phyloP scores from a whole-genome alignment of 2,329 filamentous ascomycete species.

The Sporothrix pseudoabietina region DNA sequence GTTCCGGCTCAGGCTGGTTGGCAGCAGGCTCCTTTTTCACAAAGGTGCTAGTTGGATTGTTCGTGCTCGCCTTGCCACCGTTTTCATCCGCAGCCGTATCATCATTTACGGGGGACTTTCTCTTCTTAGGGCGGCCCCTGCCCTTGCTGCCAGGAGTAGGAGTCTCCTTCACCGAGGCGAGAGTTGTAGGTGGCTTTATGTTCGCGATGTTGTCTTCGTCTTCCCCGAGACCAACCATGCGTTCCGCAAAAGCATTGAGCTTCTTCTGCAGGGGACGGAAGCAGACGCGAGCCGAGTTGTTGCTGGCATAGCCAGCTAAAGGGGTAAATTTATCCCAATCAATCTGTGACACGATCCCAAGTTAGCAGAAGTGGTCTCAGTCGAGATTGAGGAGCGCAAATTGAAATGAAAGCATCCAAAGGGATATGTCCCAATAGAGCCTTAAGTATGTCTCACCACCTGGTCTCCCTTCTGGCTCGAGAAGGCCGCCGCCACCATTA shows the following conservation, averaged over 20 bases:
- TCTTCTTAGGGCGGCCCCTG: slow-evolving; percentile 15
- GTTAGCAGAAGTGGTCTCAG: not conserved
- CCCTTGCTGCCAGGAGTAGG: not conserved
- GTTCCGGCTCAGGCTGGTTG: not conserved
- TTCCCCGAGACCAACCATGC: not conserved
- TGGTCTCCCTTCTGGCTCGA: slow-evolving; percentile 19
- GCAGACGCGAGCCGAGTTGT: slow-evolving; percentile 48
- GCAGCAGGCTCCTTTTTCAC: not conserved
- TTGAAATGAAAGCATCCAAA: not conserved
- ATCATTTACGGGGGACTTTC: not conserved
- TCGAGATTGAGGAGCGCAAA: not conserved
- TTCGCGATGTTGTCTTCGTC: not conserved
- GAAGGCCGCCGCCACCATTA: slow-evolving; percentile 30
- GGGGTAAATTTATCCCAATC: slow-evolving; percentile 33
- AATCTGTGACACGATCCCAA: slow-evolving; percentile 11
- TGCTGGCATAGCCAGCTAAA: slow-evolving; percentile 32
- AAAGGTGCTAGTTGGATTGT: too few relatives aligned
- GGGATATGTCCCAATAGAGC: not conserved
- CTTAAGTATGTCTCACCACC: slow-evolving; percentile 7
- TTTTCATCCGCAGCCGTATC: not conserved
- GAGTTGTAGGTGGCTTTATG: not conserved
- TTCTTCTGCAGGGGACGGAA: slow-evolving; percentile 61
- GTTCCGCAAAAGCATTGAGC: slow-evolving; percentile 48
- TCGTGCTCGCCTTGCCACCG: not conserved
- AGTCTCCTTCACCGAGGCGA: not conserved